Percentiles rank a stretch among this genome's conserved stretches.
Conservation (phyloP, 352 stramenopile species). For the Phytopythium delawarense region DNA sequence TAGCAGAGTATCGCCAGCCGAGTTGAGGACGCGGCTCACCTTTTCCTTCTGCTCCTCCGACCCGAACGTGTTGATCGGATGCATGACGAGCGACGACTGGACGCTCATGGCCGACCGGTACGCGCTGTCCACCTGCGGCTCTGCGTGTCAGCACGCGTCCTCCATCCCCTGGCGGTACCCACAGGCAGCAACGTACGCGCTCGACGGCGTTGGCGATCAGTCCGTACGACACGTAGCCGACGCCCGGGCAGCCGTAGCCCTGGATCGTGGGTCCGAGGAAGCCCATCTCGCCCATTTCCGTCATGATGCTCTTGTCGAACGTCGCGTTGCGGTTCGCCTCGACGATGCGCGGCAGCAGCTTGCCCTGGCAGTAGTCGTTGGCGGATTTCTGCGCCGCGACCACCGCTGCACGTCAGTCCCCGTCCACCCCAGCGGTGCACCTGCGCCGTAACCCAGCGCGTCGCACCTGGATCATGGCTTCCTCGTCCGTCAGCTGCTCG, state of each 20-base stretch:
- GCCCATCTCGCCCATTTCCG: constrained; percentile 92
- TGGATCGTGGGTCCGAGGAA: constrained; percentile 94
- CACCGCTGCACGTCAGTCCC: not conserved
- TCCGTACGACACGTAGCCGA: constrained; percentile 96
- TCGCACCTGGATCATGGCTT: constrained; percentile 87
- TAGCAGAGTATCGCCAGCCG: no score
- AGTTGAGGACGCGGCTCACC: no score
- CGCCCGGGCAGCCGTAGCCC: constrained; percentile 92
- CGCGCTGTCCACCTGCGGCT: constrained; percentile 87
- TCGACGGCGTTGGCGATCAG: constrained; percentile 97
- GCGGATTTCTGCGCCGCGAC: constrained; percentile 79
- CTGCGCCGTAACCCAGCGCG: not conserved
- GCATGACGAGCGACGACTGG: constrained; percentile 97
- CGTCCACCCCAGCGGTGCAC: no score
- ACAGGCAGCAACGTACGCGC: constrained; percentile 22
- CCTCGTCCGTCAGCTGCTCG: constrained; percentile 85
- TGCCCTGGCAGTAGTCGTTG: constrained; percentile 91
- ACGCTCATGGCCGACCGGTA: constrained; percentile 98
- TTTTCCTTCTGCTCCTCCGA: constrained; percentile 95
- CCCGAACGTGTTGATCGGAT: constrained; percentile 97
- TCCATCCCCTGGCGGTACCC: not conserved
- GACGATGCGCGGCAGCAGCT: constrained; percentile 92
- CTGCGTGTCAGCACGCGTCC: not conserved
- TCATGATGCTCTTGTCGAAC: constrained; percentile 94
- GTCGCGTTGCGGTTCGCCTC: constrained; percentile 93